Percentiles rank a stretch among this genome's conserved stretches.
Conservation (phyloP, 306 rosid genomes). For the Glycine tomentella region DNA sequence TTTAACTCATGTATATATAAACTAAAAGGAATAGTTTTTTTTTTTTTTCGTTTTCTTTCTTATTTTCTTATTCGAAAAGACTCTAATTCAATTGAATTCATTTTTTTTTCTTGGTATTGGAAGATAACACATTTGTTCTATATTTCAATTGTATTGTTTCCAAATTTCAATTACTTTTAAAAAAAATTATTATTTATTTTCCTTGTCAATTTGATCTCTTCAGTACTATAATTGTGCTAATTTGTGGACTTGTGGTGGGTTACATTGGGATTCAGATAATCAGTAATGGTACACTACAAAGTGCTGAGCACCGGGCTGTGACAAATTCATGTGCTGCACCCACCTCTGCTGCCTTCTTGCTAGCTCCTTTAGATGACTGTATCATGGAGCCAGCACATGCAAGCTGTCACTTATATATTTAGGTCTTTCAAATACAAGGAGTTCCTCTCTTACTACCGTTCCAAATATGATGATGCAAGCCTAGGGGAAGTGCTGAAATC, state of each 20-base stretch:
- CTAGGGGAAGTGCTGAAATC: conserved; percentile 17
- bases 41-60: too few species aligned
- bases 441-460: background rate
- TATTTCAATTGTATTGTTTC: too few species aligned
- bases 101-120: too few species aligned
- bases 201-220: background rate
- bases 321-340: conserved; percentile 56
- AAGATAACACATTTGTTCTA: too few species aligned
- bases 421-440: conserved; percentile 41
- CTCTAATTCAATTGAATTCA: too few species aligned
- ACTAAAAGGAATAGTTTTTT: too few species aligned
- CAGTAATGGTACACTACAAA: conserved; percentile 59
- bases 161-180: too few species aligned
- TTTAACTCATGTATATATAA: too few species aligned
- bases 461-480: conserved; percentile 20
- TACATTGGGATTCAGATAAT: conserved; percentile 49
- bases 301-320: conserved; percentile 65
- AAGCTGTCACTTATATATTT: conserved; percentile 13
- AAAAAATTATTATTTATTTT: too few species aligned
- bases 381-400: conserved; percentile 57
- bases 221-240: background rate
- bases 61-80: too few species aligned
- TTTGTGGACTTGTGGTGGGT: background rate
- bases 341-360: conserved; percentile 45
- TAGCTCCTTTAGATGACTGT: conserved; percentile 54